Evolutionary conservation across 352 stramenopile species (phyloP), one percentile per base, ranked within the genome.

Genomic region (Pythium sukuiense): DNA sequence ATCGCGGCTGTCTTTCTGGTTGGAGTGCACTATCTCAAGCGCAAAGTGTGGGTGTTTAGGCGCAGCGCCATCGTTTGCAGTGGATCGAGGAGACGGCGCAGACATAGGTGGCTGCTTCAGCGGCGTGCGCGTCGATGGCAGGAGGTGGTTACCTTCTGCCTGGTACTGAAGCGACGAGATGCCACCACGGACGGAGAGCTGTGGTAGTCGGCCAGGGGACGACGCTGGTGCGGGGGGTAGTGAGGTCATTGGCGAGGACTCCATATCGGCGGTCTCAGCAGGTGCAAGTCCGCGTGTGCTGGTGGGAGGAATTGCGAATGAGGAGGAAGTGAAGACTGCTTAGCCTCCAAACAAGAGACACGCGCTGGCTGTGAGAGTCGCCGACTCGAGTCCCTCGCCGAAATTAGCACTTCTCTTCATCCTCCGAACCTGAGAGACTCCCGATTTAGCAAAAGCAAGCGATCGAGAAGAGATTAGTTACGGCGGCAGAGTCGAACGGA

Each of bases 121-220:
- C 4, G 8, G 24, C 7, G 61, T 33, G 43, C 53, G 56, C 41
- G 52, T 55, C 18, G 6, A 37, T 1, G 27, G 16, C 3, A 30
- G 2, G 2, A 26, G 2, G 48, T 55, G 57, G 30, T 26, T 61
- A 12, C 16, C 32, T 3, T 58, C 26, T 16, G 9, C 92, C 45
- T 27, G 93, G 27, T 59, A 30, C 12, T 54, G 49, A 8, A 50
- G 49, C 0, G 49, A 54, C 7, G 60, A 2, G 8, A 66, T 49
- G 5, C 52, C 60, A 27, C 60, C 60, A 13, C 55, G 55, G 24
- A 66, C 4, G 3, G 52, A 55, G 33, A 66, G 60, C 24, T 53
- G 48, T 11, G 60, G 60, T 24, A 66, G 60, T 12, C 60, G 50
- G 14, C n/a, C 35, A 2, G 60, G 60, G 11, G 60, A 66, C 24